Conservation (phyloP, 345 rosid species). For the Raphanus raphanistrum region DNA sequence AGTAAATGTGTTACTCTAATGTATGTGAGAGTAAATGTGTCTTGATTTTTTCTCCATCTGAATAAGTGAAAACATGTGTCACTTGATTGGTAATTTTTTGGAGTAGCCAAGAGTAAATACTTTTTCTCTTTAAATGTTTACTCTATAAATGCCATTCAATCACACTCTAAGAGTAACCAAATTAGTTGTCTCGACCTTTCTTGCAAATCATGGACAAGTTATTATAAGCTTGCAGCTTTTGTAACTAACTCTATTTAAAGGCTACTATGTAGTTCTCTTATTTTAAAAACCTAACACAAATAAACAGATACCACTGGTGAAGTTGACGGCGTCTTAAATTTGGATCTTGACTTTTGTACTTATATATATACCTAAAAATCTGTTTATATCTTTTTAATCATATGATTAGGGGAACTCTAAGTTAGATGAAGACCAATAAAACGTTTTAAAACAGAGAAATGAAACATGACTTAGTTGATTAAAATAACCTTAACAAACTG, state of each 20-base stretch:
- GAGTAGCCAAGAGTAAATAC: no score
- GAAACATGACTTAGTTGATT: background rate
- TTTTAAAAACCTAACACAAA: background rate
- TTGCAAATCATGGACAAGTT: background rate
- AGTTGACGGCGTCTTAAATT: background rate
- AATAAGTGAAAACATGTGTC: no score
- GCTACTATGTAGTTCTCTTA: no score
- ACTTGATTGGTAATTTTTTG: no score
- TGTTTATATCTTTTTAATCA: background rate
- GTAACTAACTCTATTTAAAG: background rate
- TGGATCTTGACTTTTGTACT: background rate
- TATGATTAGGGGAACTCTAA: background rate
- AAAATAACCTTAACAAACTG: background rate
- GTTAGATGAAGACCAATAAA: background rate
- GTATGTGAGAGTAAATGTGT: no score
- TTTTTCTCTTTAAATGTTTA: no score
- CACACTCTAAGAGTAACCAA: background rate
- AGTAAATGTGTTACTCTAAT: no score
- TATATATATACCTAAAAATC: background rate
- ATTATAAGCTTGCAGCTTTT: background rate
- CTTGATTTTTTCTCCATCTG: no score
- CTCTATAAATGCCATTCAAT: no score
- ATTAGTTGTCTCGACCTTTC: background rate
- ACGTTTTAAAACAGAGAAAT: background rate
- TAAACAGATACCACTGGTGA: background rate